Conservation (phyloP, 106 monocot species). For the Phalaenopsis equestris region DNA sequence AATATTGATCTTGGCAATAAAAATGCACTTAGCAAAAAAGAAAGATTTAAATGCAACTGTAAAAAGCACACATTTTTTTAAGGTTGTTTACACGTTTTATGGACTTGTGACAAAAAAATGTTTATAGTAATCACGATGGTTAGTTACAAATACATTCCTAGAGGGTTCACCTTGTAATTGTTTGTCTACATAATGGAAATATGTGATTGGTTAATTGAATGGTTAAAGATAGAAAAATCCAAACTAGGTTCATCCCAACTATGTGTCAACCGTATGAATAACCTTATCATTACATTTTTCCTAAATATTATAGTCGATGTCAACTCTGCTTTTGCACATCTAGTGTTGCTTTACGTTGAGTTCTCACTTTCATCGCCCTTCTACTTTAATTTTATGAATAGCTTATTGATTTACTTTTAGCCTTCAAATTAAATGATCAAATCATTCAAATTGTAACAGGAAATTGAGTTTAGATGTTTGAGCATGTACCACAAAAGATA, state of each 20-base stretch:
- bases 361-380: not conserved
- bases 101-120: not conserved
- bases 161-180: not conserved
- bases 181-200: not conserved
- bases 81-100: not conserved
- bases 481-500: not conserved
- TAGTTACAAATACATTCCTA: not conserved
- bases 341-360: no score
- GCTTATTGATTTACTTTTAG: not conserved
- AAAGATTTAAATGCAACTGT: not conserved
- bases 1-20: not conserved
- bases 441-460: not conserved
- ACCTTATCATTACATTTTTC: not conserved
- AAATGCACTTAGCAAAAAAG: not conserved
- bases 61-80: not conserved
- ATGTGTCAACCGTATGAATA: not conserved
- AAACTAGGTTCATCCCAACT: not conserved
- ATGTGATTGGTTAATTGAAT: not conserved
- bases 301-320: no score
- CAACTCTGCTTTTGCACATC: no score
- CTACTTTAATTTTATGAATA: not conserved
- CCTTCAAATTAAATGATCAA: not conserved
- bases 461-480: not conserved
- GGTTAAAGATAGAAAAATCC: not conserved
- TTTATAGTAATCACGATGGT: not conserved